phyloP scores from a whole-genome alignment of 2,329 filamentous ascomycete genomes.

The Sarocladium brachiariae region DNA sequence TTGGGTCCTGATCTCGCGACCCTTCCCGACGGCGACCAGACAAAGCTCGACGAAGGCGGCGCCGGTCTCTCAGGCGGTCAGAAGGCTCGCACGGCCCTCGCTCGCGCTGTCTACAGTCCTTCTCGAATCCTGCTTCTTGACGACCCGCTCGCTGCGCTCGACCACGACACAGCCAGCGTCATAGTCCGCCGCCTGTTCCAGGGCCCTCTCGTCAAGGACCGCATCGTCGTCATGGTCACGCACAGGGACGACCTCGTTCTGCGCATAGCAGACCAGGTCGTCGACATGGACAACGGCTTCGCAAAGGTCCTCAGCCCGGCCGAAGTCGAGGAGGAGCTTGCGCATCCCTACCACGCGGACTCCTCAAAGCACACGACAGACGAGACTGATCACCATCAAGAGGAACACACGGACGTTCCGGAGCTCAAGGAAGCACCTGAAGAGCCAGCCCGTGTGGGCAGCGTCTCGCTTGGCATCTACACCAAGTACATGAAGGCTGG shows the following conservation, averaged over 20 bases:
- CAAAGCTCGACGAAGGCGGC: slow-evolving; percentile 55
- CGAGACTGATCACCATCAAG: slow-evolving; percentile 21
- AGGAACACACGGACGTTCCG: slow-evolving; percentile 23
- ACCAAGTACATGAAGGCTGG: slow-evolving; percentile 82
- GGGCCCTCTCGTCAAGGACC: slow-evolving; percentile 50
- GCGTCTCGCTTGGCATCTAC: slow-evolving; percentile 70
- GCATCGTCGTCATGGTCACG: slow-evolving; percentile 73
- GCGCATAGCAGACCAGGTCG: slow-evolving; percentile 63
- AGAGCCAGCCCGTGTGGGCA: slow-evolving; percentile 46
- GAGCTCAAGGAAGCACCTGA: slow-evolving; percentile 23
- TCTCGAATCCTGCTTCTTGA: slow-evolving; percentile 53
- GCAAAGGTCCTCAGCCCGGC: slow-evolving; percentile 43
- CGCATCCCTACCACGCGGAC: slow-evolving; percentile 28
- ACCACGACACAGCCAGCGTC: slow-evolving; percentile 53
- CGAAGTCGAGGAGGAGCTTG: slow-evolving; percentile 34
- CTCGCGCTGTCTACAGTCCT: slow-evolving; percentile 53
- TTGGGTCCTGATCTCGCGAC: slow-evolving; percentile 47
- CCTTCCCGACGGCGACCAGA: slow-evolving; percentile 51
- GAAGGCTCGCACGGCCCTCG: slow-evolving; percentile 56
- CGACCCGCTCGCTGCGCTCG: slow-evolving; percentile 56
- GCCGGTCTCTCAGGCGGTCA: slow-evolving; percentile 58
- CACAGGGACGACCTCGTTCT: slow-evolving; percentile 73
- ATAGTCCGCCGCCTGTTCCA: slow-evolving; percentile 57
- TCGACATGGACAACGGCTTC: slow-evolving; percentile 59
- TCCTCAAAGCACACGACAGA: slow-evolving; percentile 10